These are phyloP conservation scores for Wickerhamomyces queroliae DNA, from an alignment of 805 yeast species.

Conservation along the genomic window DNA sequence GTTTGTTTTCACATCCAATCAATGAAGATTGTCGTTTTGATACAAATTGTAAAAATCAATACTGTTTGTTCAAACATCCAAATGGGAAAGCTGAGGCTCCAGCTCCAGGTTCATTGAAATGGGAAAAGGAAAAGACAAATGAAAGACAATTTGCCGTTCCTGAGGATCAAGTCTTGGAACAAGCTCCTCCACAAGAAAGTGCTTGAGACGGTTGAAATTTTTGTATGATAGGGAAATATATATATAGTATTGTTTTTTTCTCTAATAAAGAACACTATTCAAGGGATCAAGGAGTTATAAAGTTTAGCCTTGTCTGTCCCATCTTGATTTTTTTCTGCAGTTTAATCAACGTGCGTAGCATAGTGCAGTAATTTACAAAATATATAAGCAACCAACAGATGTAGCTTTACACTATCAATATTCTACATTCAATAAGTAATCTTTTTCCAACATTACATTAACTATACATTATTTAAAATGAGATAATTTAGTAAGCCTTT, in stretches of 20 bases:
- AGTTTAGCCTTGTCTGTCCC: too few relatives aligned
- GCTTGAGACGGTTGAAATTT: neutral
- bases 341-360: too few relatives aligned
- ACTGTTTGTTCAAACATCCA: constrained; percentile 77
- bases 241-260: constrained; percentile 1
- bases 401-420: neutral
- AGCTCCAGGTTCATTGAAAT: constrained; percentile 14
- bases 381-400: too few relatives aligned
- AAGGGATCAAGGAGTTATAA: too few relatives aligned
- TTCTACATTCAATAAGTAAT: neutral
- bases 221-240: neutral
- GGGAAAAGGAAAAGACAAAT: constrained; percentile 38
- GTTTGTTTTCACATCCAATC: constrained; percentile 79
- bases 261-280: constrained; percentile 3
- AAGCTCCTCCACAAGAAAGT: constrained; percentile 47
- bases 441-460: neutral
- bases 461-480: constrained; percentile 4
- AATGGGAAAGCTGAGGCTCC: constrained; percentile 49
- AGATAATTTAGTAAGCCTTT: constrained; percentile 61
- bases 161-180: constrained; percentile 67
- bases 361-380: too few relatives aligned
- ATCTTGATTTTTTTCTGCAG: neutral
- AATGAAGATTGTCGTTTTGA: constrained; percentile 79
- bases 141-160: constrained; percentile 74
- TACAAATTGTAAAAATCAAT: constrained; percentile 60